Evolutionary conservation across 2,329 filamentous ascomycete species (phyloP), one percentile per base, ranked within the genome.

Genomic region (Aspergillus terreus): DNA sequence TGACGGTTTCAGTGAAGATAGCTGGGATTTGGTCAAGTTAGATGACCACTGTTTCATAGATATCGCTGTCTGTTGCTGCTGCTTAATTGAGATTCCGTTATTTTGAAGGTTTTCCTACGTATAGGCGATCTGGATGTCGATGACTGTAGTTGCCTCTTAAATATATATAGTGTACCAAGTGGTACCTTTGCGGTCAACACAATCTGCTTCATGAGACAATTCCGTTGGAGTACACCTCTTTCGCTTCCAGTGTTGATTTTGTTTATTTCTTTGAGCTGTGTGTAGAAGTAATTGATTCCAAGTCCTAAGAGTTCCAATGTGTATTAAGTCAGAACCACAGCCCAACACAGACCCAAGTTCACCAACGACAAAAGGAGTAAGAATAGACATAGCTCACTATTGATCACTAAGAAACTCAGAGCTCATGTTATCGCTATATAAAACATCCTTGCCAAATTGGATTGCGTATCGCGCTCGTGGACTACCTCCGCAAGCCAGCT

Each of bases 11-110:
- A 46, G 51, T 47, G 32, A 51, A 49, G 33, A 36, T 46, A 76
- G 38, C 50, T 54, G 50, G 53, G 41, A 57, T 55, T 79, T 68
- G 79, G 81, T 77, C 76, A 83, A 85, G 79, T 68, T 76, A 80
- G 82, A 77, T 82, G 82, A 73, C 77, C 78, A 78, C 73, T 78
- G 80, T 82, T 30, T 38, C 17, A 52, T 41, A 48, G 35, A 41
- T 41, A 30, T 27, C 25, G 41, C n/a, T 27, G 35, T 23, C 14
- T 46, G 44, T 45, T 9, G 17, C 12, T 33, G n/a, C 44, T 25
- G 30, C n/a, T 47, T n/a, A 12, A 41, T 4, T n/a, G 17, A 33
- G 43, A 43, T n/a, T 44, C 17, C 46, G 23, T 35, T 51, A 49
- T 15, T 30, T 45, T 23, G 30, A 35, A 30, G 11, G 38, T 15